Evolutionary conservation across 2,329 filamentous ascomycete species (phyloP).

Genomic region (Ampelomyces quisqualis): DNA sequence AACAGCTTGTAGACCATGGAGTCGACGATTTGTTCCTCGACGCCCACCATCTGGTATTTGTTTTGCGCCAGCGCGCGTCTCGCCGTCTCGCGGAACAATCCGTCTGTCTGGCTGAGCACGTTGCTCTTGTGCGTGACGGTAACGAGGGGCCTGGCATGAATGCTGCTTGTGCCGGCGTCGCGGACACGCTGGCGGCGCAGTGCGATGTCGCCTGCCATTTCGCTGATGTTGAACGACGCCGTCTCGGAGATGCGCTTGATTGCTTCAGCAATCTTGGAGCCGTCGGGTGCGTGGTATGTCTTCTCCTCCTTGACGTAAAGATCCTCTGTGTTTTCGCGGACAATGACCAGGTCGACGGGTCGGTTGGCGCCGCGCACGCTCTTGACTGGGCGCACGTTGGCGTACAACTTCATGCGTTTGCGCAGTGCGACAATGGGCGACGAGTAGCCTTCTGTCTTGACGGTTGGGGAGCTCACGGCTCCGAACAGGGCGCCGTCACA

Average conservation of each 20-base stretch:
- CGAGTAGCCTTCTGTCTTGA: conserved; percentile 90
- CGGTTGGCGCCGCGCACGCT: conserved; percentile 63
- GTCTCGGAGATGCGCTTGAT: conserved; percentile 94
- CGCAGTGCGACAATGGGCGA: conserved; percentile 95
- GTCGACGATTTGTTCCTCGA: conserved; percentile 99
- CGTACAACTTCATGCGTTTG: conserved; percentile 92
- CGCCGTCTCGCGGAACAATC: conserved; percentile 83
- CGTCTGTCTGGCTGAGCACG: conserved; percentile 93
- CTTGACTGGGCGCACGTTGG: conserved; percentile 96
- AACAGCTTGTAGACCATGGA: conserved; percentile 99
- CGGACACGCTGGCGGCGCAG: conserved; percentile 81
- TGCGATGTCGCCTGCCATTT: conserved; percentile 94
- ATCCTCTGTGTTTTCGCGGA: conserved; percentile 98
- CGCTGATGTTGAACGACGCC: conserved; percentile 81
- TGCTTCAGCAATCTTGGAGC: conserved; percentile 86
- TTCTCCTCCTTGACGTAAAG: conserved; percentile 96
- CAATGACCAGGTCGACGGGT: conserved; percentile 94
- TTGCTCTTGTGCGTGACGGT: conserved; percentile 99
- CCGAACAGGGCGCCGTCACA: conserved; percentile 97
- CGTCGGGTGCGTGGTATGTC: conserved; percentile 71
- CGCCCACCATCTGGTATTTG: conserved; percentile 62
- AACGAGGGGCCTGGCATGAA: conserved; percentile 71
- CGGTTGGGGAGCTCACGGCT: conserved; percentile 86
- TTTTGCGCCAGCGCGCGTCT: conserved; percentile 68
- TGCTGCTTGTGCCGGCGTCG: conserved; percentile 56